phyloP scores from a whole-genome alignment of 352 stramenopile genomes.

The Pythium brachiatum region DNA sequence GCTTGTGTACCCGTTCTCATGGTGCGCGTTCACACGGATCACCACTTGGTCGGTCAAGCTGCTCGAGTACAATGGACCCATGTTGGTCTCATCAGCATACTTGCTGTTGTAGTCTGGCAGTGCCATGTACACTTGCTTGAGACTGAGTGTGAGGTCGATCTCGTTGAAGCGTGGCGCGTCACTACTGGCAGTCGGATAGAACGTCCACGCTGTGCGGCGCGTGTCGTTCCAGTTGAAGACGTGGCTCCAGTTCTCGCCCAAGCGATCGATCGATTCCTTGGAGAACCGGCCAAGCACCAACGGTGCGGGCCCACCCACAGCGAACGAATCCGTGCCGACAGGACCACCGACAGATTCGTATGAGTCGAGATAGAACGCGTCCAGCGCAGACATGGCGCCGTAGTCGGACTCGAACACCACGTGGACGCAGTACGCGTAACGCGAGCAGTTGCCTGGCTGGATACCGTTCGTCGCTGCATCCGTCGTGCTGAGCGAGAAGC shows the following conservation, averaged over 20 bases:
- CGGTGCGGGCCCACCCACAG: not conserved
- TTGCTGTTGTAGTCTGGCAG: conserved; percentile 4
- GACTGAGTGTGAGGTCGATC: conserved; percentile 42
- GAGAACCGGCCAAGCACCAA: conserved; percentile 29
- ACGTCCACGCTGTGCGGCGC: conserved; percentile 32
- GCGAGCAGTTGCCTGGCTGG: conserved; percentile 1
- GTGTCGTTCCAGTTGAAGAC: conserved; percentile 27
- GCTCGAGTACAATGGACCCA: conserved; percentile 30
- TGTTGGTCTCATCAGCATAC: conserved; percentile 10
- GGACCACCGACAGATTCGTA: conserved; percentile 16
- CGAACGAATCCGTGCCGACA: conserved; percentile 10
- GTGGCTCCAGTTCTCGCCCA: not conserved
- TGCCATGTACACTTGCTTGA: conserved; percentile 45
- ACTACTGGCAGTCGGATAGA: no score
- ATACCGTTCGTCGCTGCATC: not conserved
- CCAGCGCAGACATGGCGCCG: conserved; percentile 35
- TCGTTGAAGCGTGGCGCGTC: conserved; percentile 1
- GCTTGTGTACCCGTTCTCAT: conserved; percentile 7
- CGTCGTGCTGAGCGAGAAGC: not conserved
- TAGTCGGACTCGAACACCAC: conserved; percentile 40
- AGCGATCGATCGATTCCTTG: not conserved
- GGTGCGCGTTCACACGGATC: conserved; percentile 28
- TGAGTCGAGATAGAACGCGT: conserved; percentile 41
- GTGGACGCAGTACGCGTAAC: conserved; percentile 26
- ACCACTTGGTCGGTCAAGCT: conserved; percentile 36